These are phyloP conservation scores for Hura crepitans DNA, from an alignment of 441 rosid genomes.

Conservation along the genomic window DNA sequence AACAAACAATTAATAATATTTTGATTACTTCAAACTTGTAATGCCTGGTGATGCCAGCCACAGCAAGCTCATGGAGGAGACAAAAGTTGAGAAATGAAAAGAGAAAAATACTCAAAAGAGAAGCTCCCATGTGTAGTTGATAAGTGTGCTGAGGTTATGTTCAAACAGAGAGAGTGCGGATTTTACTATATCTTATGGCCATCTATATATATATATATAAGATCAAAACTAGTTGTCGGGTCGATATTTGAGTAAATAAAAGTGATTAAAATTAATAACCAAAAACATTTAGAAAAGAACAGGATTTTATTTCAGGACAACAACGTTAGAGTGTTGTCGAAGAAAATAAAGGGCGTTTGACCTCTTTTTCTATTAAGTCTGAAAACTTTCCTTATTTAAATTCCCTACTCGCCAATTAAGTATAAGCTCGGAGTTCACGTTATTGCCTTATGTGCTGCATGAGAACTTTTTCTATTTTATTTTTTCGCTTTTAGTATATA, in stretches of 20 bases:
- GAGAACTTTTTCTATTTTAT: not conserved
- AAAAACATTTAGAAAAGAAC: not conserved
- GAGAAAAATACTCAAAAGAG: not conserved
- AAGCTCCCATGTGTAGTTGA: slow-evolving; percentile 8
- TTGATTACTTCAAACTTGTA: slow-evolving; percentile 46
- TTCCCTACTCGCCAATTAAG: not conserved
- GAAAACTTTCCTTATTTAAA: not conserved
- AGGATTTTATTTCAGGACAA: slow-evolving; percentile 7
- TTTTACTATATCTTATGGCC: not conserved
- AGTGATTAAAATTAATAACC: not conserved
- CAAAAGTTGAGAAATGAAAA: slow-evolving; percentile 1
- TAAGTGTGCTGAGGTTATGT: not conserved
- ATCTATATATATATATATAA: not conserved
- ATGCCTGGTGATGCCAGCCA: slow-evolving; percentile 37
- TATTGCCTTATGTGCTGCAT: not conserved
- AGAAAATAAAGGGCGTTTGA: slow-evolving; percentile 21
- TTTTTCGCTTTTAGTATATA: too few relatives aligned
- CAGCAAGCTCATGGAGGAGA: slow-evolving; percentile 4
- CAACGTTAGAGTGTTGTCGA: slow-evolving; percentile 20
- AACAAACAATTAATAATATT: accelerated
- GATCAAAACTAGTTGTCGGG: not conserved
- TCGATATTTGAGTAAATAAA: not conserved
- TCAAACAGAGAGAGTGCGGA: not conserved
- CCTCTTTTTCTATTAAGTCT: not conserved
- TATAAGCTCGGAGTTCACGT: not conserved